Base-by-base conservation (phyloP, 2,329 filamentous ascomycete genomes). In the Aspergillus pseudoviridinutans region DNA sequence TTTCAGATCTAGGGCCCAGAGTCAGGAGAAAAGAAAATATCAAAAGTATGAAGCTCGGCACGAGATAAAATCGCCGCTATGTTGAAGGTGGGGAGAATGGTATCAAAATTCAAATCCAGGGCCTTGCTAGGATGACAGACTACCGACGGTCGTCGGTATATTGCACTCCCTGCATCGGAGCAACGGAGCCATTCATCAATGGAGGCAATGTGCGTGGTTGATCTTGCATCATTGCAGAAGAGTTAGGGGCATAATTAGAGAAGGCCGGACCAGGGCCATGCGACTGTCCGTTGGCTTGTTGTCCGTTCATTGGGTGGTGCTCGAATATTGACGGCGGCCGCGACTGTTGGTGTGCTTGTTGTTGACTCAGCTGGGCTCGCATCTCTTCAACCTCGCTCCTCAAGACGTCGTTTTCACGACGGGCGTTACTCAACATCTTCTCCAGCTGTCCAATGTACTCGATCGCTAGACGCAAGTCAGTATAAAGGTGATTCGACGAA, bases 161-260 rank as follows among this genome's bases (percentile, higher is more conserved):
- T 62, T 80, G 78, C 44, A 81, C 75, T 17, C 79, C 79, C 66
- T 81, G 79, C 79, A 81, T 81, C 12, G 74, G 72, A 17, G 75
- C 75, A 24, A 70, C 65, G 2, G 74, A 71, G 8, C 74, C 75
- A 63, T 78, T 80, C 66, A 78, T 74, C 17, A 80, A 66, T 4
- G 78, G 78, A 44, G 78, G 78, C 4, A 80, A 65, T 4, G 78
- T 80, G 44, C 78, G 74, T 42, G 77, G 72, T 55, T 77, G 74
- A 38, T 80, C 78, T 22, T 71, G 69, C n/a, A 65, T 53, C 56
- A 72, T 69, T 24, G 61, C 59, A 6, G 69, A 29, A 5, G 69
- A 29, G 22, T 68, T 64, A 46, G 69, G 64, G 28, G 63, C 61
- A 57, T 72, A 71, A 20, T 62, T 67, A 50, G 70, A 38, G 51